Conservation (phyloP, 2,329 filamentous ascomycete species). For the Alternaria angustiovoidea region DNA sequence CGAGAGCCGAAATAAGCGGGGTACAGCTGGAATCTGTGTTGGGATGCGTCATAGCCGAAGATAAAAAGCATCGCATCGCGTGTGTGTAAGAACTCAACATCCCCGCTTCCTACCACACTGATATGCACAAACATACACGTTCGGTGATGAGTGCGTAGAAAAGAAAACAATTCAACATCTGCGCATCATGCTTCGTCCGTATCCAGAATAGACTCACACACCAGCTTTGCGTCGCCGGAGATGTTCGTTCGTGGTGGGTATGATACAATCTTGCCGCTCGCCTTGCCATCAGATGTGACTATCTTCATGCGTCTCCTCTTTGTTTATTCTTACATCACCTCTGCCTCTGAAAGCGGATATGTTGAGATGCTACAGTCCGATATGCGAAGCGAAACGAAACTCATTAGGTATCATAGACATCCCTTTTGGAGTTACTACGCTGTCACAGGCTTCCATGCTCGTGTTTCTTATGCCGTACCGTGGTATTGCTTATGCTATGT, state of each 20-base stretch:
- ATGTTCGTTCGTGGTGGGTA: background rate
- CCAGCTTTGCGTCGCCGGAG: background rate
- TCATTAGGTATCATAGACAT: background rate
- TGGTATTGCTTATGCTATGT: background rate
- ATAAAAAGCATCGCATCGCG: slow-evolving; percentile 2
- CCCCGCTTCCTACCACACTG: background rate
- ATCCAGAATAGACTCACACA: background rate
- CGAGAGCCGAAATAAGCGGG: background rate
- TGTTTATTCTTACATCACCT: background rate
- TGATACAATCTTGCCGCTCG: no score
- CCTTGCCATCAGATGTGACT: background rate
- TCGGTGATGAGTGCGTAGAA: background rate
- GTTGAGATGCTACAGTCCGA: background rate
- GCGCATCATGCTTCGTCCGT: background rate
- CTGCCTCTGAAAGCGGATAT: background rate
- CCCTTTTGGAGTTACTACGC: background rate
- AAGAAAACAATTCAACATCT: background rate
- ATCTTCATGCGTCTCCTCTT: background rate
- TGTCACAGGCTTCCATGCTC: background rate
- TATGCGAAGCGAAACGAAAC: background rate
- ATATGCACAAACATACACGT: slow-evolving; percentile 1
- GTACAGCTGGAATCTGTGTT: background rate
- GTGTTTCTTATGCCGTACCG: background rate
- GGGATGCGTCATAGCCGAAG: background rate
- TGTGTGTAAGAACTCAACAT: slow-evolving; percentile 2